Evolutionary conservation across 352 stramenopile species (phyloP).

Genomic region (Phytophthora lateralis): DNA sequence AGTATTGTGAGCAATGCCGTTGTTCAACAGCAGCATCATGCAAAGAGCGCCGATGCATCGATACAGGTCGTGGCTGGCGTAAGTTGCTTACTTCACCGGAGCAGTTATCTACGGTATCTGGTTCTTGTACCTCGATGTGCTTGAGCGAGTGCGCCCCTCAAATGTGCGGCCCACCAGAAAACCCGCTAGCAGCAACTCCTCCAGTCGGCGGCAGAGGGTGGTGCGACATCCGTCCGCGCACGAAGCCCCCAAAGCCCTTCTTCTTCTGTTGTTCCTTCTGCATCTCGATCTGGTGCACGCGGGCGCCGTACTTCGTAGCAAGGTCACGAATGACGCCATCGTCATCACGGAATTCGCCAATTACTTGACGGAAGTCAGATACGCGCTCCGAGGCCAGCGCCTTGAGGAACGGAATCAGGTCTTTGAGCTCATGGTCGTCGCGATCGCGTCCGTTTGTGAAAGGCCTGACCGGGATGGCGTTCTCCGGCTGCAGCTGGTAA

Average conservation of each 20-base stretch:
- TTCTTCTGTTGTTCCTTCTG: conserved; percentile 83
- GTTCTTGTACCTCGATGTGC: too few species aligned
- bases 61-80: too few species aligned
- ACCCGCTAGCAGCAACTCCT: conserved; percentile 24
- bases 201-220: conserved; percentile 42
- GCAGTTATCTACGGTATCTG: too few species aligned
- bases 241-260: conserved; percentile 84
- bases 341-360: conserved; percentile 81
- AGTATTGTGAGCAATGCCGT: too few species aligned
- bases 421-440: conserved; percentile 76
- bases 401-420: conserved; percentile 88
- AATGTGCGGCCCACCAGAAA: conserved; percentile 27
- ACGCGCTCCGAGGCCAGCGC: conserved; percentile 75
- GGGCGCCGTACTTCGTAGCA: conserved; percentile 74
- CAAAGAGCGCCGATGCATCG: too few species aligned
- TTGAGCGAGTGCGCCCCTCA: conserved; percentile 7
- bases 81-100: too few species aligned
- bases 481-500: conserved; percentile 86
- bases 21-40: too few species aligned
- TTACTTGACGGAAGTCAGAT: conserved; percentile 74
- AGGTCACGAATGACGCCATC: conserved; percentile 83
- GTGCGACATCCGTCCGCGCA: conserved; percentile 72
- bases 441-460: conserved; percentile 85
- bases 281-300: conserved; percentile 80
- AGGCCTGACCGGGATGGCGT: conserved; percentile 79